These are phyloP conservation scores for Trypanosomatidae sp. DNA, from an alignment of 208 protist genomes.

Conservation along the genomic window DNA sequence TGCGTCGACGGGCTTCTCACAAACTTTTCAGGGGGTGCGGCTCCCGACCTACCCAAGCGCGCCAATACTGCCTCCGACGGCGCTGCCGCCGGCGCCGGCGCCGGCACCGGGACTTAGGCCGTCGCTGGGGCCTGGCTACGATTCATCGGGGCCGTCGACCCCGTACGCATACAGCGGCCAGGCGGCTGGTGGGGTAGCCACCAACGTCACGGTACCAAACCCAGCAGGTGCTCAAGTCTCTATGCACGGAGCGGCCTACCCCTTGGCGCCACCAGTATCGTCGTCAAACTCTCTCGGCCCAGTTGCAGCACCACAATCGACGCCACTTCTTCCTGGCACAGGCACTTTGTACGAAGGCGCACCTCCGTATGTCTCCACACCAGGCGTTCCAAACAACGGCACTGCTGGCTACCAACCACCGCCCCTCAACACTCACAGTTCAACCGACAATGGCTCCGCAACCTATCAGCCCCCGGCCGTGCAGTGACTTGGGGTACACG, in stretches of 20 bases:
- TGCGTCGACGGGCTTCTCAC: conserved; percentile 43
- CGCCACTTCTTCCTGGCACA: background rate
- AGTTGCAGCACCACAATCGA: background rate
- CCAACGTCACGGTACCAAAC: background rate
- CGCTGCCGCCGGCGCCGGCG: conserved; percentile 46
- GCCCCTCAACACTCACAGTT: background rate
- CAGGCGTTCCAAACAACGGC: background rate
- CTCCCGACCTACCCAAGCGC: conserved; percentile 46
- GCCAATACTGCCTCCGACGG: conserved; percentile 51
- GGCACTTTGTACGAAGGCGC: background rate
- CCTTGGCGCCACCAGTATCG: conserved; percentile 3
- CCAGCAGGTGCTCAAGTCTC: background rate
- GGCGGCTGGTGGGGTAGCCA: background rate
- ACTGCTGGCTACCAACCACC: conserved; percentile 10
- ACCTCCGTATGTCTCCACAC: background rate
- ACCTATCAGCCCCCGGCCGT: conserved; percentile 24
- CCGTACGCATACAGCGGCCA: background rate
- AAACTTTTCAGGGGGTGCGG: conserved; percentile 46
- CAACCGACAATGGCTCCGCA: background rate
- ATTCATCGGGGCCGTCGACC: background rate
- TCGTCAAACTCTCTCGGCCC: background rate
- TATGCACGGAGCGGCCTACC: background rate
- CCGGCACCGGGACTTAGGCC: conserved; percentile 22
- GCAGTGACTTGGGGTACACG: background rate
- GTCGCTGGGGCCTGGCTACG: background rate